Evolutionary conservation across 2,329 filamentous ascomycete genomes (phyloP).

Genomic region (Pyricularia sp.): DNA sequence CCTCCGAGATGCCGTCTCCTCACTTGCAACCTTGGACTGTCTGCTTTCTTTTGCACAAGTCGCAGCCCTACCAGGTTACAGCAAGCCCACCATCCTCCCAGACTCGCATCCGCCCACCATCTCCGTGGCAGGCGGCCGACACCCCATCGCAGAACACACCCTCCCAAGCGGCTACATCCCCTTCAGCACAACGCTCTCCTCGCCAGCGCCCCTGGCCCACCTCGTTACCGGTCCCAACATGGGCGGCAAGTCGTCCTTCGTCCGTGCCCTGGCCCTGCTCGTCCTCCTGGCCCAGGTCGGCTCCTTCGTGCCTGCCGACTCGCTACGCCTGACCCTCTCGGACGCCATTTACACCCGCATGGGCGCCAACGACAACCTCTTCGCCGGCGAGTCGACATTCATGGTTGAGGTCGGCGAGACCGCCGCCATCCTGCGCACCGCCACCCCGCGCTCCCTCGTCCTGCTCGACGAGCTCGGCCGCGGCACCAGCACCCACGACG

Average conservation of each 20-base stretch:
- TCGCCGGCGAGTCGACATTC: slow-evolving; percentile 90
- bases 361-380: slow-evolving; percentile 92
- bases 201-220: slow-evolving; percentile 58
- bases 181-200: slow-evolving; percentile 69
- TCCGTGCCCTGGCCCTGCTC: slow-evolving; percentile 84
- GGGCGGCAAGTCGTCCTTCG: slow-evolving; percentile 97
- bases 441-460: slow-evolving; percentile 74
- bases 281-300: slow-evolving; percentile 92
- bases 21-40: slow-evolving; percentile 81
- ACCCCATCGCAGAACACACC: slow-evolving; percentile 92
- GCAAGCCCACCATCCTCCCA: slow-evolving; percentile 59
- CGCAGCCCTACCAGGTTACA: slow-evolving; percentile 79
- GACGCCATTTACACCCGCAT: slow-evolving; percentile 94
- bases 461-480: slow-evolving; percentile 92
- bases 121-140: slow-evolving; percentile 64
- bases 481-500: slow-evolving; percentile 91
- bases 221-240: slow-evolving; percentile 97
- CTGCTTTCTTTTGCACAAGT: slow-evolving; percentile 79
- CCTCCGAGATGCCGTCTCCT: slow-evolving; percentile 79
- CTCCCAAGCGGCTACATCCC: slow-evolving; percentile 83
- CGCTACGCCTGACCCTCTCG: slow-evolving; percentile 67
- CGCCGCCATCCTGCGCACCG: slow-evolving; percentile 79
- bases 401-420: slow-evolving; percentile 98
- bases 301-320: slow-evolving; percentile 78
- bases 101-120: slow-evolving; percentile 59